These are phyloP conservation scores for Salix dunnii DNA, from an alignment of 345 rosid genomes.

Conservation along the genomic window DNA sequence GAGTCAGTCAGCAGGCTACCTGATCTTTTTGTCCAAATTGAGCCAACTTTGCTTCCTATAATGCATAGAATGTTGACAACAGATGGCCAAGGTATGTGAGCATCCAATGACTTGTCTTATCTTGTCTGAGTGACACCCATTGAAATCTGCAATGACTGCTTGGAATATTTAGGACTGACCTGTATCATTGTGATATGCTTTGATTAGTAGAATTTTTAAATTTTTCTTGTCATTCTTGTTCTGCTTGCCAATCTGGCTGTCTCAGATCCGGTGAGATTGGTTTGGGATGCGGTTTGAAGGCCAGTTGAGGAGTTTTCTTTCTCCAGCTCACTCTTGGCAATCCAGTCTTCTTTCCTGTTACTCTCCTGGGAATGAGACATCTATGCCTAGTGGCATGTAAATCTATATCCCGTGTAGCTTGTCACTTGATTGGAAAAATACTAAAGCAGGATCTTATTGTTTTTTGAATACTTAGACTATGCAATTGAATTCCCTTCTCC, in stretches of 20 bases:
- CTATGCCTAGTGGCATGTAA: not conserved
- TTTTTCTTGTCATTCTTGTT: not conserved
- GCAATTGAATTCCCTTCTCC: not conserved
- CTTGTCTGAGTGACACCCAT: not conserved
- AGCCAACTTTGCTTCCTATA: constrained; percentile 84
- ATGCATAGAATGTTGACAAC: constrained; percentile 94
- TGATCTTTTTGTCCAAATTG: constrained; percentile 77
- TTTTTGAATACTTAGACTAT: not conserved
- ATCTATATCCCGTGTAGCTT: not conserved
- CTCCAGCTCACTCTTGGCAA: not conserved
- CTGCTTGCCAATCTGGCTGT: not conserved
- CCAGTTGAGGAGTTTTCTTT: not conserved
- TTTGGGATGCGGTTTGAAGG: not conserved
- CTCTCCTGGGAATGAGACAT: not conserved
- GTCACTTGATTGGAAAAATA: not conserved
- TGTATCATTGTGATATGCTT: not conserved
- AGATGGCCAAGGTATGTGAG: constrained; percentile 79
- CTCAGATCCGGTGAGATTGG: not conserved
- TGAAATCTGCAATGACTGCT: not conserved
- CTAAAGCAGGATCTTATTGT: not conserved
- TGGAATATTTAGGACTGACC: not conserved
- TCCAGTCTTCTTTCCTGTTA: not conserved
- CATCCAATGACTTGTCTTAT: not conserved
- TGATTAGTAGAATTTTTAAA: not conserved
- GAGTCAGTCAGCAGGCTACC: constrained; percentile 94